These are phyloP conservation scores for Epichloe scottii DNA, from an alignment of 2,329 filamentous ascomycete species.

Conservation along the genomic window DNA sequence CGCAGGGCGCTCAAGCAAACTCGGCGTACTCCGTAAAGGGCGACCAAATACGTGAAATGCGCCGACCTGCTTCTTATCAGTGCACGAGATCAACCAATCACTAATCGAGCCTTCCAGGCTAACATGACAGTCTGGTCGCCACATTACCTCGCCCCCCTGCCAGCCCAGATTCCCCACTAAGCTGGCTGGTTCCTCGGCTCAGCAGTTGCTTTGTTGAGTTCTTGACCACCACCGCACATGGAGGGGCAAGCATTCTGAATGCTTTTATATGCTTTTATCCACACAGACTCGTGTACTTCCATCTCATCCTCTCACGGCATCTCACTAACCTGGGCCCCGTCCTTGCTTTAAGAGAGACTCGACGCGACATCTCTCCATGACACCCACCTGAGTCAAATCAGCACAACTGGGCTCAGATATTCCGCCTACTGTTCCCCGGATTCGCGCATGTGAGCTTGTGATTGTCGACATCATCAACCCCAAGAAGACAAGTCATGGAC, in stretches of 20 bases:
- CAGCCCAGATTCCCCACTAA: neutral
- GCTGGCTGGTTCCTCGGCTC: slow-evolving; percentile 6
- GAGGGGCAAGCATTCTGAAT: slow-evolving; percentile 2
- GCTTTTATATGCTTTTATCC: no score
- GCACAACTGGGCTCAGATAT: neutral
- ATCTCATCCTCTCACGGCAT: neutral
- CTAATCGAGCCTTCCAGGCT: no score
- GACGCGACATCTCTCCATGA: neutral
- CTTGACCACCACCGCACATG: slow-evolving; percentile 1
- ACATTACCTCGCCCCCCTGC: no score
- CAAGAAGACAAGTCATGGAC: slow-evolving; percentile 9
- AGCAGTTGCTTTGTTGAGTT: neutral
- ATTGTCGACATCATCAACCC: neutral
- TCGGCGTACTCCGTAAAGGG: no score
- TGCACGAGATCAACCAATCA: no score
- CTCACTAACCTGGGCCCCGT: neutral
- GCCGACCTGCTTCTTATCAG: no score
- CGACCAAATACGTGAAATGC: no score
- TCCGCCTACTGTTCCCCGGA: neutral
- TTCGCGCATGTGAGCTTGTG: slow-evolving; percentile 10
- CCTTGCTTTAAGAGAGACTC: neutral
- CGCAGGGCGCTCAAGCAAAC: no score
- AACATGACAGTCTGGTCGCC: no score
- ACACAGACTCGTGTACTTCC: neutral
- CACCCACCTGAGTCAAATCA: neutral